Conservation (phyloP, 768 basidiomycete species). For the Phlegmacium glaucopus region DNA sequence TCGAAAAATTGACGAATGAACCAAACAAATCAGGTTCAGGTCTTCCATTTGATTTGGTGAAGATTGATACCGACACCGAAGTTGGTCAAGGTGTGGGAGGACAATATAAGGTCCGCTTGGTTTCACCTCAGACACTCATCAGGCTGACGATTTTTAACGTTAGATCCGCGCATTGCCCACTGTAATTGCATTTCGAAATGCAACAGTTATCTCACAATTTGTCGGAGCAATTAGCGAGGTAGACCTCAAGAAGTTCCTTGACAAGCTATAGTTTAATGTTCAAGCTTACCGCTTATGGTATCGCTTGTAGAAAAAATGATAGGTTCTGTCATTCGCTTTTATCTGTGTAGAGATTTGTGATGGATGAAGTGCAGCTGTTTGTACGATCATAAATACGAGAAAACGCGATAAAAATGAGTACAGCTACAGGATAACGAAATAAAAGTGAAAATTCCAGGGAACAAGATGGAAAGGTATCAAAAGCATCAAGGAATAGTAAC, state of each 20-base stretch:
- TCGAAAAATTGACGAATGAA: constrained; percentile 55
- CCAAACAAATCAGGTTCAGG: constrained; percentile 48
- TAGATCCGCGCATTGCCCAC: constrained; percentile 79
- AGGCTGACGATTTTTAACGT: background rate
- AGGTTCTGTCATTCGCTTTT: background rate
- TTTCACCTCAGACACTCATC: constrained; percentile 1
- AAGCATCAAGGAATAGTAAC: background rate
- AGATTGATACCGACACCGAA: constrained; percentile 60
- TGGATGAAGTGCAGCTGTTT: constrained; percentile 1
- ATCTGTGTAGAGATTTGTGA: too few relatives aligned
- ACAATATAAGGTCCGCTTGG: constrained; percentile 43
- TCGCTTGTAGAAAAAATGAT: background rate
- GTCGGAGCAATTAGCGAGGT: constrained; percentile 52
- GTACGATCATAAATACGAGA: constrained; percentile 18
- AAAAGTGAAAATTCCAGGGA: constrained; percentile 11
- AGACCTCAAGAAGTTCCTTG: constrained; percentile 43
- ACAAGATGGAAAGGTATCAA: constrained; percentile 8
- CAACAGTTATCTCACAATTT: constrained; percentile 56
- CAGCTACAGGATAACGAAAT: constrained; percentile 12
- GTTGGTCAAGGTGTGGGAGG: constrained; percentile 47
- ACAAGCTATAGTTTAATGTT: constrained; percentile 29
- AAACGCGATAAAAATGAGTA: constrained; percentile 6
- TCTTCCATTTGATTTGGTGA: constrained; percentile 64
- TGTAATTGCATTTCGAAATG: constrained; percentile 72
- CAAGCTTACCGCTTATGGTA: background rate